Conservation (phyloP, 352 stramenopile species). For the Albugo laibachii region DNA sequence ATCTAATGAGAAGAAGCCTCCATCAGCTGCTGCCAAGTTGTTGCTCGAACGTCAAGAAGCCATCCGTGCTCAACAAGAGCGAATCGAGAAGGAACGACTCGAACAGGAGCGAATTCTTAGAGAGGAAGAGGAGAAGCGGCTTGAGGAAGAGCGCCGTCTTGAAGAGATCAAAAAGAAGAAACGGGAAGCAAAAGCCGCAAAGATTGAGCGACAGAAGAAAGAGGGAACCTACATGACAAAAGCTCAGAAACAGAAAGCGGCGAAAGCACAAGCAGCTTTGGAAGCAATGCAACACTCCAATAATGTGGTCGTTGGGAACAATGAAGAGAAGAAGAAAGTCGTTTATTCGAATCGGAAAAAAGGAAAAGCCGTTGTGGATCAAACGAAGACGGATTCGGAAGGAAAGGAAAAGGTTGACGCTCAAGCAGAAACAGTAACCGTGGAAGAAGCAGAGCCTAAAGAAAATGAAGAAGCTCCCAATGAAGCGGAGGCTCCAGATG, state of each 20-base stretch:
- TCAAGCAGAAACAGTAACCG: constrained; percentile 21
- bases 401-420: constrained; percentile 20
- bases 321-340: constrained; percentile 74
- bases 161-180: constrained; percentile 63
- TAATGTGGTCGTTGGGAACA: constrained; percentile 26
- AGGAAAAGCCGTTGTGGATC: constrained; percentile 17
- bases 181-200: constrained; percentile 65
- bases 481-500: constrained; percentile 39
- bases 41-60: constrained; percentile 54
- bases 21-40: constrained; percentile 45
- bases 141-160: constrained; percentile 20
- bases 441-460: constrained; percentile 23
- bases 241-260: constrained; percentile 89
- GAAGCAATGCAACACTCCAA: constrained; percentile 86
- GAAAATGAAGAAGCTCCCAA: constrained; percentile 18
- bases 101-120: constrained; percentile 40
- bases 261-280: constrained; percentile 70
- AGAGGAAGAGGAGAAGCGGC: constrained; percentile 40
- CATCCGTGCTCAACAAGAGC: constrained; percentile 51
- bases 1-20: constrained; percentile 37
- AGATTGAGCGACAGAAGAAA: constrained; percentile 87
- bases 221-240: constrained; percentile 99
- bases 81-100: constrained; percentile 22
- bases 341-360: constrained; percentile 86
- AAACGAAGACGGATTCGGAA: constrained; percentile 15